These are phyloP conservation scores for Chrysophaeum taylorii DNA, from an alignment of 352 stramenopile genomes.

Conservation along the genomic window DNA sequence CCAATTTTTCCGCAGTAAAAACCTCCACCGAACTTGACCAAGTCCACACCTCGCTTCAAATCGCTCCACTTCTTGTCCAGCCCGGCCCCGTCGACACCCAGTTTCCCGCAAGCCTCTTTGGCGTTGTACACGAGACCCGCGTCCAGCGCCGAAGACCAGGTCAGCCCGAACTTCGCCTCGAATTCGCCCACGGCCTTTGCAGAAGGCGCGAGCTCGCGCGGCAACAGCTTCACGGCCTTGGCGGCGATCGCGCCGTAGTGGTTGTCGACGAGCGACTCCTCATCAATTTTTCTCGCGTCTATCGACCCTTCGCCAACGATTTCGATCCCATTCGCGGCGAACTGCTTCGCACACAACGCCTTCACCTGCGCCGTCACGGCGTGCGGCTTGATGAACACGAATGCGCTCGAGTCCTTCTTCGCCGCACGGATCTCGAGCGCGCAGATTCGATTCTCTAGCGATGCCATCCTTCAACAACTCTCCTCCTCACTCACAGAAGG, in stretches of 20 bases:
- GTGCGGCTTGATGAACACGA: conserved; percentile 71
- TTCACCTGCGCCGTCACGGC: conserved; percentile 51
- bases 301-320: conserved; percentile 52
- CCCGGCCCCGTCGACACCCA: conserved; percentile 42
- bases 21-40: conserved; percentile 65
- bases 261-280: conserved; percentile 62
- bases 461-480: too few species aligned
- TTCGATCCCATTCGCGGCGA: conserved; percentile 40
- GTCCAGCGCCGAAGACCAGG: conserved; percentile 49
- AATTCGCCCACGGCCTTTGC: conserved; percentile 53
- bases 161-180: conserved; percentile 53
- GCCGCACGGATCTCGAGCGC: too few species aligned
- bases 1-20: conserved; percentile 40
- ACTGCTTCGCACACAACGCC: conserved; percentile 44
- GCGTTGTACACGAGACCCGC: conserved; percentile 52
- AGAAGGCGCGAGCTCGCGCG: conserved; percentile 51
- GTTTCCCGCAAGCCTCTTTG: conserved; percentile 53
- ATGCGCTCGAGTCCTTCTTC: conserved; percentile 32
- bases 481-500: too few species aligned
- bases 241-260: conserved; percentile 68
- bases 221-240: conserved; percentile 57
- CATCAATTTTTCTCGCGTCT: conserved; percentile 48
- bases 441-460: too few species aligned
- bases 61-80: conserved; percentile 46
- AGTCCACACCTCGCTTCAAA: conserved; percentile 29